These are phyloP conservation scores for Phialophora macrospora DNA, from an alignment of 2,329 filamentous ascomycete species.

Conservation along the genomic window DNA sequence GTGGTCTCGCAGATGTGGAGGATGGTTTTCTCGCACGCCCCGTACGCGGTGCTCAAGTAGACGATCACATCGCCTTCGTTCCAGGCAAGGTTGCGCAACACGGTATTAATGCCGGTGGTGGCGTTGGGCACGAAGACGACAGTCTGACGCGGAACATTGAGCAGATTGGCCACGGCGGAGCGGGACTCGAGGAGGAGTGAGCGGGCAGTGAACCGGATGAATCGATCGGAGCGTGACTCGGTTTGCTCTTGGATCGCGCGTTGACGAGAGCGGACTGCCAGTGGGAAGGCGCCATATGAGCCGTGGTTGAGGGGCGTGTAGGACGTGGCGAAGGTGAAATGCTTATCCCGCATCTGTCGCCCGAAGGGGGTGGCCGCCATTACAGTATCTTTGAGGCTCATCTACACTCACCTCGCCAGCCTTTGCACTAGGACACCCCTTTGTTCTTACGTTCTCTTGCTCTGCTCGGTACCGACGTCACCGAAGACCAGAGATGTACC, in stretches of 20 bases:
- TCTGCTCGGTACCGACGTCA: not conserved
- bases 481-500: not conserved
- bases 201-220: constrained; percentile 71
- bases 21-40: constrained; percentile 73
- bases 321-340: constrained; percentile 68
- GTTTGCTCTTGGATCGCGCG: constrained; percentile 67
- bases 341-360: constrained; percentile 32
- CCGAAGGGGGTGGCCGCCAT: not conserved
- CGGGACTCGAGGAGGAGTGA: constrained; percentile 67
- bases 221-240: constrained; percentile 73
- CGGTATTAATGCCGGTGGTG: constrained; percentile 72
- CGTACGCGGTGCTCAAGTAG: constrained; percentile 74
- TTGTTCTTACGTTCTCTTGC: not conserved
- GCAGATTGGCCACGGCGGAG: constrained; percentile 64
- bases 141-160: constrained; percentile 68
- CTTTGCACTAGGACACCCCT: not conserved
- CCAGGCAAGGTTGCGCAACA: constrained; percentile 69
- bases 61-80: constrained; percentile 59
- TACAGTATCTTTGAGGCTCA: not conserved
- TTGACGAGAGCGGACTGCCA: constrained; percentile 61
- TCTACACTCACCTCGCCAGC: not conserved
- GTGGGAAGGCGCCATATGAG: constrained; percentile 78
- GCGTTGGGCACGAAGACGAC: constrained; percentile 81
- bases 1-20: constrained; percentile 71
- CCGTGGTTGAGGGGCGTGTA: constrained; percentile 79